These are phyloP conservation scores for Tulasnella sp. DNA, from an alignment of 768 basidiomycete species.

Conservation along the genomic window DNA sequence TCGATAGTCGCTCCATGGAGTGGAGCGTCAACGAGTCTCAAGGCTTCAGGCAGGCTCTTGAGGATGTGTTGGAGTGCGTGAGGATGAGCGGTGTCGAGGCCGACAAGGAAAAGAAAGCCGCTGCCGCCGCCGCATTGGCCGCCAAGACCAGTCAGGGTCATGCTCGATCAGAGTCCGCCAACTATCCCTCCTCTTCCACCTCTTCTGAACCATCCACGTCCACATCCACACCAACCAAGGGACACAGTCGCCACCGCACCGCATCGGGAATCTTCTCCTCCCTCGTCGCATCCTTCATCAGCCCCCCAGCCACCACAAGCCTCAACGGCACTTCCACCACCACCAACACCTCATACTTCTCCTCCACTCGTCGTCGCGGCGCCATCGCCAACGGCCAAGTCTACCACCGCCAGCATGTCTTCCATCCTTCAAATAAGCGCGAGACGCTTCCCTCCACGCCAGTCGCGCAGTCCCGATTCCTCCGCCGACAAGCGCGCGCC, in stretches of 20 bases:
- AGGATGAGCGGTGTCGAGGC: conserved; percentile 12
- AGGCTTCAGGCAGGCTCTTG: conserved; percentile 4
- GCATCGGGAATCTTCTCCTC: conserved; percentile 16
- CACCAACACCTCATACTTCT: not conserved
- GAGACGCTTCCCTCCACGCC: not conserved
- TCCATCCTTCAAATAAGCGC: conserved; percentile 9
- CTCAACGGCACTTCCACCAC: not conserved
- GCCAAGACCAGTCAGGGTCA: not conserved
- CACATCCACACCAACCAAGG: not conserved
- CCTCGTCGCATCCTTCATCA: conserved; percentile 14
- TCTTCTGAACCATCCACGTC: not conserved
- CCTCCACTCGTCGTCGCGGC: not conserved
- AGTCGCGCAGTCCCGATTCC: conserved; percentile 7
- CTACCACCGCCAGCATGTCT: conserved; percentile 8
- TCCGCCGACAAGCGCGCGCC: conserved; percentile 11
- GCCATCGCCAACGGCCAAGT: not conserved
- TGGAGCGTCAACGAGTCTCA: conserved; percentile 6
- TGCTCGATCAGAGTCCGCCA: not conserved
- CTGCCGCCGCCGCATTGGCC: conserved; percentile 2
- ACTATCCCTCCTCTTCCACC: not conserved
- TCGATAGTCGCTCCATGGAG: conserved; percentile 7
- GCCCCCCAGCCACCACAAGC: not conserved
- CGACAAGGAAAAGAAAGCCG: conserved; percentile 16
- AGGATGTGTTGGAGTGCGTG: conserved; percentile 13
- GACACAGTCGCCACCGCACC: conserved; percentile 9